phyloP scores from a whole-genome alignment of 2,329 filamentous ascomycete species.

The Fusarium pseudoanthophilum region DNA sequence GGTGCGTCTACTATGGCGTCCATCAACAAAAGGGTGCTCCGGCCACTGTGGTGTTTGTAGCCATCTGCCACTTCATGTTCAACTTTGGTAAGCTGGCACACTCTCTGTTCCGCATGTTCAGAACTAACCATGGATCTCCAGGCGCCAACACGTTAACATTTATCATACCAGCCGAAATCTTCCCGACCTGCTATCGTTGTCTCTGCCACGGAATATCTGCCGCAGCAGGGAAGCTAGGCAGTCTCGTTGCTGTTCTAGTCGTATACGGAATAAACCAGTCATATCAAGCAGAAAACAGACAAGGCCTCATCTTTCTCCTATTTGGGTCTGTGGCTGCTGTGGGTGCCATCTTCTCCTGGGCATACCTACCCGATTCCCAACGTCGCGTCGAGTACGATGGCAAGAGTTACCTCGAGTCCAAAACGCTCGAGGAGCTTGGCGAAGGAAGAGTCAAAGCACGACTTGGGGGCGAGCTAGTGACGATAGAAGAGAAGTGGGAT shows the following conservation, averaged over 20 bases:
- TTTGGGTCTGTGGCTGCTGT: slow-evolving; percentile 62
- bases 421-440: slow-evolving; percentile 62
- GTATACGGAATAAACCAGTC: slow-evolving; percentile 61
- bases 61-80: slow-evolving; percentile 65
- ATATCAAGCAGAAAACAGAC: slow-evolving; percentile 55
- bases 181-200: slow-evolving; percentile 71
- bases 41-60: slow-evolving; percentile 61
- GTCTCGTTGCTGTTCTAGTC: slow-evolving; percentile 62
- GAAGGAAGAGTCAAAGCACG: slow-evolving; percentile 59
- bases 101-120: not conserved
- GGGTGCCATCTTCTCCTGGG: slow-evolving; percentile 63
- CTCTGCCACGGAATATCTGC: slow-evolving; percentile 72
- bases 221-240: slow-evolving; percentile 68
- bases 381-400: slow-evolving; percentile 52
- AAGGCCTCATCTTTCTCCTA: slow-evolving; percentile 62
- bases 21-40: slow-evolving; percentile 54
- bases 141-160: slow-evolving; percentile 72
- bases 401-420: slow-evolving; percentile 55
- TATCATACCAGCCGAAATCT: slow-evolving; percentile 72
- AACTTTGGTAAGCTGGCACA: slow-evolving; percentile 61
- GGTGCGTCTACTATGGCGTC: slow-evolving; percentile 61
- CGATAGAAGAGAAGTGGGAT: slow-evolving; percentile 55
- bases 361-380: slow-evolving; percentile 62
- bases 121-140: slow-evolving; percentile 31
- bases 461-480: slow-evolving; percentile 57